Evolutionary conservation across 148 eudicot species (phyloP), one percentile per base, ranked within the genome.

Genomic region (Amaranthus hypochondriacus): DNA sequence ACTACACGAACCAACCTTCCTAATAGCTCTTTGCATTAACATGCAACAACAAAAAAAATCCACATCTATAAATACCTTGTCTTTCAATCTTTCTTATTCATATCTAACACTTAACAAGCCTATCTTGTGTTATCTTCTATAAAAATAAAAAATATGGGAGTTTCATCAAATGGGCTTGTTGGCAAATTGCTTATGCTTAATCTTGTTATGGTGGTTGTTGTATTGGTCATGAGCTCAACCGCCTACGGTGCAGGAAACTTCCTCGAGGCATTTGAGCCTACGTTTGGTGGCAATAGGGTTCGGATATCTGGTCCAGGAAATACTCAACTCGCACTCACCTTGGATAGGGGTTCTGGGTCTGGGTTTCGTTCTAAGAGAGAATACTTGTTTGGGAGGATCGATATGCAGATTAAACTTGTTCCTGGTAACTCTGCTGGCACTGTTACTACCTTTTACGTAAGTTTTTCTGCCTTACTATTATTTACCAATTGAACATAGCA

Each of bases 401-500:
- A 86, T 66, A 86, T 84, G 87, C 79, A 81, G 18, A 64, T 84
- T 57, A 84, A 86, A 63, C 76, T 86, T 4, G 85, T 86, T 2
- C 62, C 82, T 50, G 87, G 87, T 67, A 76, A 86, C 65, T 86
- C 89, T 61, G 81, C 89, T 55, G 89, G 89, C 61, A 84, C 87
- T 4, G 89, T 86, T 9, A 86, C 87, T 10, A 79, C 89, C 4
- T 77, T 76, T 21, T 86, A 86, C 58, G 88, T 85, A 80, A 71
- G 84, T 79, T 44, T 28, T 28, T 28, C 39, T 28, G 39, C 39
- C 39, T 28, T 28, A 28, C 39, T 28, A 28, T 28, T 28, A 2
- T 28, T 28, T 28, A 28, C 39, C 15, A 14, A 13, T 18, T 3
- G 14, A 18, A 8, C 5, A 56, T 3, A 11, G 13, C 13, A 56